Base-by-base conservation (phyloP, 768 basidiomycete species). In the Tulasnella sp. region DNA sequence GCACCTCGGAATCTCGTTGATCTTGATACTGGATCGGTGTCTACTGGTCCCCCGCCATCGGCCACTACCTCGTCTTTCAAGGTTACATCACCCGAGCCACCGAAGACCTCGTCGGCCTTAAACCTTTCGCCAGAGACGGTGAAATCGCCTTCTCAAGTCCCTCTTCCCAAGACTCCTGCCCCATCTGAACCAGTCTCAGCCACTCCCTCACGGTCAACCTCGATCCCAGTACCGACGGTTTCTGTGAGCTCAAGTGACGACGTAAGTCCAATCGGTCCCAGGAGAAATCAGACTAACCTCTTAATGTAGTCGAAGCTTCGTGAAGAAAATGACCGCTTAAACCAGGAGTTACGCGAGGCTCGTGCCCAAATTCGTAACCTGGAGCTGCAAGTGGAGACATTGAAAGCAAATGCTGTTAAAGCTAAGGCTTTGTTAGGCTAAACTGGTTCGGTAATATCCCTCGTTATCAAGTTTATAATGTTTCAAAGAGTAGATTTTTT, bases 311-410 rank as follows among this genome's bases (percentile, higher is more conserved):
- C 72, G 46, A 85, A 81, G 34, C 84, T 90, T 20, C 84, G 86
- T 81, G 86, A 88, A 37, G 93, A 96, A 84, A 95, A 94, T 82
- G 87, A 88, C 0, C 88, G 88, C 2, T 88, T 96, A 78, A 89
- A 85, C 18, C 85, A 85, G 2, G 93, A 95, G 83, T 89, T 97
- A 72, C 90, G 94, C 41, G 95, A 95, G 37, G 93, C 94, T 46
- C 89, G 93, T 54, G 91, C 92, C 86, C 91, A 93, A 87, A 96
- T 97, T 77, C 88, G 96, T 80, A 92, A 92, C 83, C 86, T 97
- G 75, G 95, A 96, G 86, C 84, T 96, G 80, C 93, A 95, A 86
- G 90, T 96, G 28, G 94, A 96, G 86, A 88, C 89, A 20, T 85
- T 94, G 82, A 90, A 90, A 80, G 91, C 92, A 24, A 96, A 95